Percentiles rank a stretch among this genome's conserved stretches.
Conservation (phyloP, 2,329 filamentous ascomycete species). For the Hypoxylon rubiginosum region DNA sequence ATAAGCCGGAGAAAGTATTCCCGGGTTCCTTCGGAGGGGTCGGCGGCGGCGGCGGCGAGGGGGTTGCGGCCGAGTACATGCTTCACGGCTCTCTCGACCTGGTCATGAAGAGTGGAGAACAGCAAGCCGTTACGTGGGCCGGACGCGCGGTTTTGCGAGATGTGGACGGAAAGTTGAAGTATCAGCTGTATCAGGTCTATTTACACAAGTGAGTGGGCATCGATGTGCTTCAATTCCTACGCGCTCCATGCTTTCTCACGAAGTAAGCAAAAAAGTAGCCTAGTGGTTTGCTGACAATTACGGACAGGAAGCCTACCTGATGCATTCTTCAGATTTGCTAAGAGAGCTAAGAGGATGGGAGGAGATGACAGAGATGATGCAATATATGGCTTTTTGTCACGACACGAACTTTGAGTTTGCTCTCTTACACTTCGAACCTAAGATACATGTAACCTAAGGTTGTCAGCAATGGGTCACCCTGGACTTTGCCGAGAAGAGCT, state of each 20-base stretch:
- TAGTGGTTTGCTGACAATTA: neutral
- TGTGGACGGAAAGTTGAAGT: slow-evolving; percentile 45
- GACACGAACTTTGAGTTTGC: slow-evolving; percentile 15
- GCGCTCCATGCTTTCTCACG: neutral
- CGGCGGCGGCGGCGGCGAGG: slow-evolving; percentile 9
- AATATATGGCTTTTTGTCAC: slow-evolving; percentile 24
- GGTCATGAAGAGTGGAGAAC: slow-evolving; percentile 40
- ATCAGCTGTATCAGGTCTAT: slow-evolving; percentile 53
- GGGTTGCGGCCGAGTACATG: slow-evolving; percentile 52
- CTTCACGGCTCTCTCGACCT: slow-evolving; percentile 49
- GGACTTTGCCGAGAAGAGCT: neutral
- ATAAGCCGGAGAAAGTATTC: slow-evolving; percentile 59
- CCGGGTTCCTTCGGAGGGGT: slow-evolving; percentile 53
- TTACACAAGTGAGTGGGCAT: slow-evolving; percentile 44
- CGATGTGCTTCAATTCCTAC: neutral
- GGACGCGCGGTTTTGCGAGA: slow-evolving; percentile 47
- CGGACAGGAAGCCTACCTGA: slow-evolving; percentile 5
- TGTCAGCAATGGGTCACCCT: slow-evolving; percentile 9
- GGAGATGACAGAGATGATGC: slow-evolving; percentile 20
- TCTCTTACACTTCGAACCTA: neutral
- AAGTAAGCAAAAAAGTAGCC: neutral
- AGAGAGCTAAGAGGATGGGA: neutral
- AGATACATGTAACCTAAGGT: neutral
- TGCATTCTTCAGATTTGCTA: neutral
- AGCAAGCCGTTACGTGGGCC: slow-evolving; percentile 49